phyloP scores from a whole-genome alignment of 2,329 filamentous ascomycete species.

The Pseudogymnoascus sp. region DNA sequence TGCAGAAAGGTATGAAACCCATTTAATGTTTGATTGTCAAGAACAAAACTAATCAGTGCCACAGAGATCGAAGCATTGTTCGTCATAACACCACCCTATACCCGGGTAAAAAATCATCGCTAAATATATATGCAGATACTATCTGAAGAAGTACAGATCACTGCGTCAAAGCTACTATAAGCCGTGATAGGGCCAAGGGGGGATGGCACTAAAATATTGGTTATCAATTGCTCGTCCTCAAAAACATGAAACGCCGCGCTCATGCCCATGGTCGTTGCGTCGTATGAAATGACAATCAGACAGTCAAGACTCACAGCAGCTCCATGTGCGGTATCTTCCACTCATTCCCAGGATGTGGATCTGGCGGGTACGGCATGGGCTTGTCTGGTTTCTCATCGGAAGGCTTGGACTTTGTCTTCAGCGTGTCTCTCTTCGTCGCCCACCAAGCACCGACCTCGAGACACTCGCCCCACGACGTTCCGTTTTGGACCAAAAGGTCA shows the following conservation, averaged over 20 bases:
- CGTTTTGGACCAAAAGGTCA: conserved; percentile 70
- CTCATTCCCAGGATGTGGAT: conserved; percentile 10
- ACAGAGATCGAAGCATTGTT: conserved; percentile 85
- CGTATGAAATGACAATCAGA: background rate
- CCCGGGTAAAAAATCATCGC: background rate
- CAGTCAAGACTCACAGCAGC: conserved; percentile 4
- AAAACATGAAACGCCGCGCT: background rate
- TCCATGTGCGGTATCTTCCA: conserved; percentile 8
- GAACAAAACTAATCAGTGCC: conserved; percentile 2
- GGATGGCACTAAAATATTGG: conserved; percentile 1
- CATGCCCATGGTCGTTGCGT: conserved; percentile 2
- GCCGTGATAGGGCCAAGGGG: background rate
- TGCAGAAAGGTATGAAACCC: conserved; percentile 66
- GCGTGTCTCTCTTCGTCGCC: conserved; percentile 56
- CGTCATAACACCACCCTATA: conserved; percentile 4
- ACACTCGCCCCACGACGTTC: conserved; percentile 77
- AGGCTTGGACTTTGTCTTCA: background rate
- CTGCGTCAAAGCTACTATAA: conserved; percentile 40
- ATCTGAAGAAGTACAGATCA: conserved; percentile 82
- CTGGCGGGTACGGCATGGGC: conserved; percentile 4
- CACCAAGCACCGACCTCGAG: conserved; percentile 82
- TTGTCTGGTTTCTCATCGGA: background rate
- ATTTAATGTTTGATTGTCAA: background rate
- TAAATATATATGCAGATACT: conserved; percentile 55
- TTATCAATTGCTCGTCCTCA: background rate